Conservation (phyloP, 2,329 filamentous ascomycete species). For the Beauveria sp. region DNA sequence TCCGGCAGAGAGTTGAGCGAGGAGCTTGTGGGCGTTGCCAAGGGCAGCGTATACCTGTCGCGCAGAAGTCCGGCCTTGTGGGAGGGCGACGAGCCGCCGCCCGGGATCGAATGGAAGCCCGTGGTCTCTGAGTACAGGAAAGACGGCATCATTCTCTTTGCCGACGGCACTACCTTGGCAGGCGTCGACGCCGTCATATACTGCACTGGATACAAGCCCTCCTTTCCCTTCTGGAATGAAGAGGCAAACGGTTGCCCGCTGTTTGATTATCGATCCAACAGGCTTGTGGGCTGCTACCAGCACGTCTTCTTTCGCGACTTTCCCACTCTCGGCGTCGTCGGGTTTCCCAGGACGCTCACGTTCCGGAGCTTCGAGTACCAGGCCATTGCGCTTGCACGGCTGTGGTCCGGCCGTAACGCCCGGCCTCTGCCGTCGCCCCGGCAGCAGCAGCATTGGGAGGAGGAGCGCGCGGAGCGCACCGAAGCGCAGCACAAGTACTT, state of each 20-base stretch:
- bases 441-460: constrained; percentile 41
- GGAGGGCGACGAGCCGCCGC: constrained; percentile 40
- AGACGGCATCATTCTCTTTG: constrained; percentile 36
- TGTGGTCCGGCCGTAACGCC: constrained; percentile 36
- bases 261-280: constrained; percentile 41
- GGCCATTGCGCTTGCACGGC: constrained; percentile 42
- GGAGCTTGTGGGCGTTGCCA: constrained; percentile 29
- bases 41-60: constrained; percentile 43
- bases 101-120: constrained; percentile 46
- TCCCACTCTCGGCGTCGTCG: constrained; percentile 32
- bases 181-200: constrained; percentile 23
- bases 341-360: constrained; percentile 2
- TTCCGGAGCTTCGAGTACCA: constrained; percentile 51
- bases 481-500: constrained; percentile 33
- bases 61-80: constrained; percentile 40
- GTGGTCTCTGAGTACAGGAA: constrained; percentile 36
- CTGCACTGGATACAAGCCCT: constrained; percentile 30
- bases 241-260: constrained; percentile 36
- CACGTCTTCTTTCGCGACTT: constrained; percentile 46
- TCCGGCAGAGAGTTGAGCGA: constrained; percentile 34
- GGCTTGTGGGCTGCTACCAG: constrained; percentile 38
- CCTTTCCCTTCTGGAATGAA: constrained; percentile 43
- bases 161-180: constrained; percentile 19
- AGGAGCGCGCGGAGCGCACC: constrained; percentile 24
- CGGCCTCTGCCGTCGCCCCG: constrained; percentile 28